Conservation (phyloP, 192 early-diverging fungal species). For the Jimgerdemannia lactiflua region DNA sequence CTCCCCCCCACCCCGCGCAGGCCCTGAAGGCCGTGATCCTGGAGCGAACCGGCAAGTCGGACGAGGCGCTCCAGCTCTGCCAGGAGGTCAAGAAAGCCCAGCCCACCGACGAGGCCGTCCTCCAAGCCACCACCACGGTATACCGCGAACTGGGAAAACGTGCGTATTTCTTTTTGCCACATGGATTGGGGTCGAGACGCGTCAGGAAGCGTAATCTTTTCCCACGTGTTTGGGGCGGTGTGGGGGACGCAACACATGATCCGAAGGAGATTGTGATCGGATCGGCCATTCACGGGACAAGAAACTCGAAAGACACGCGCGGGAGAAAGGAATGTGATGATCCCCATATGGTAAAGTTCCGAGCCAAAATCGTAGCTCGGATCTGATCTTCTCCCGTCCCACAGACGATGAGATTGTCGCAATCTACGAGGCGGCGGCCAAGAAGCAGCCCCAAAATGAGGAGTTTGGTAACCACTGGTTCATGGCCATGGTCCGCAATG, state of each 20-base stretch:
- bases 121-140: slow-evolving; percentile 60
- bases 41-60: slow-evolving; percentile 55
- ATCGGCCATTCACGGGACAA: too few relatives aligned
- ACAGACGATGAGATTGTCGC: slow-evolving; percentile 66
- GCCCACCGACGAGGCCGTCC: slow-evolving; percentile 55
- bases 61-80: slow-evolving; percentile 64
- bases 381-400: neutral
- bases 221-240: too few relatives aligned
- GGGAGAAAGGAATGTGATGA: neutral
- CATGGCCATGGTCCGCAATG: slow-evolving; percentile 72
- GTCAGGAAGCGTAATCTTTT: too few relatives aligned
- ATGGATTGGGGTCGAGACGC: neutral
- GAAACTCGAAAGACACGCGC: neutral
- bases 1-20: slow-evolving; percentile 19
- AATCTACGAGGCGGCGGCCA: slow-evolving; percentile 69
- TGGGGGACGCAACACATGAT: too few relatives aligned
- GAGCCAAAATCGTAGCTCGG: neutral
- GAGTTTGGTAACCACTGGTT: slow-evolving; percentile 75
- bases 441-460: slow-evolving; percentile 60
- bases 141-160: slow-evolving; percentile 50
- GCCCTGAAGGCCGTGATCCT: slow-evolving; percentile 75
- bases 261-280: too few relatives aligned
- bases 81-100: slow-evolving; percentile 57
- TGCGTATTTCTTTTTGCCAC: slow-evolving; percentile 16
- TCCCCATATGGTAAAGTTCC: neutral